A percentile compares a stretch with the other conserved stretches of the same genome.
Evolutionary conservation across 2,329 filamentous ascomycete genomes (phyloP).

Genomic region (Phialemoniopsis sp.): DNA sequence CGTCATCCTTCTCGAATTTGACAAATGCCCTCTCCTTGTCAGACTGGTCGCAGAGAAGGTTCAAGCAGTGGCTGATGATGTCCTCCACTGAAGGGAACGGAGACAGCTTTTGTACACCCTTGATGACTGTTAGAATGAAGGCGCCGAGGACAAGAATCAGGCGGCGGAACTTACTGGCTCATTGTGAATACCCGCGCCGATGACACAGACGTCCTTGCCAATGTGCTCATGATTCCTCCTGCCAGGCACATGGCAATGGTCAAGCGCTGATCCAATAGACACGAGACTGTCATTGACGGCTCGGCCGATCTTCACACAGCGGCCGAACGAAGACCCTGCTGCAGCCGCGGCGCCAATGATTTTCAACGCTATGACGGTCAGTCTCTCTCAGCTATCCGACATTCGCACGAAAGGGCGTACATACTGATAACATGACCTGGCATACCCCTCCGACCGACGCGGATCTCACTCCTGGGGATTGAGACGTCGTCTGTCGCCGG

Average conservation of each 20-base stretch:
- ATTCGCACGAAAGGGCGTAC: conserved; percentile 15
- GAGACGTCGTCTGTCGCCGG: conserved; percentile 89
- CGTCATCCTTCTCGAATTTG: conserved; percentile 45
- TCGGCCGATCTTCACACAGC: conserved; percentile 55
- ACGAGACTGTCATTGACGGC: conserved; percentile 54
- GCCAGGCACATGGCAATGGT: conserved; percentile 70
- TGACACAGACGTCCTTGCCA: conserved; percentile 27
- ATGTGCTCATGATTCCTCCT: conserved; percentile 46
- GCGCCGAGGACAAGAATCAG: neutral
- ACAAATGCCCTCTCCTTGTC: conserved; percentile 68
- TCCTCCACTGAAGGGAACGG: conserved; percentile 32
- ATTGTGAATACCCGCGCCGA: conserved; percentile 54
- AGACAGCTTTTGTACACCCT: conserved; percentile 31
- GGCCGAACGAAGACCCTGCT: conserved; percentile 46
- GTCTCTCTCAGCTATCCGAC: conserved; percentile 29
- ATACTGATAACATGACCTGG: conserved; percentile 58
- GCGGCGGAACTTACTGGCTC: conserved; percentile 22
- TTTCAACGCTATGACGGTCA: conserved; percentile 58
- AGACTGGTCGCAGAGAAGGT: conserved; percentile 58
- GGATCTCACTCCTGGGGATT: conserved; percentile 74
- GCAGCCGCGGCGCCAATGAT: conserved; percentile 64
- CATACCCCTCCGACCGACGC: conserved; percentile 87
- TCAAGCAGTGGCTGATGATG: conserved; percentile 37
- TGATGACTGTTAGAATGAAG: neutral
- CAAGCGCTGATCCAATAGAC: conserved; percentile 64